Percentiles rank a stretch among this genome's conserved stretches.
phyloP scores from a whole-genome alignment of 805 yeast species.

The Metschnikowia orientalis region DNA sequence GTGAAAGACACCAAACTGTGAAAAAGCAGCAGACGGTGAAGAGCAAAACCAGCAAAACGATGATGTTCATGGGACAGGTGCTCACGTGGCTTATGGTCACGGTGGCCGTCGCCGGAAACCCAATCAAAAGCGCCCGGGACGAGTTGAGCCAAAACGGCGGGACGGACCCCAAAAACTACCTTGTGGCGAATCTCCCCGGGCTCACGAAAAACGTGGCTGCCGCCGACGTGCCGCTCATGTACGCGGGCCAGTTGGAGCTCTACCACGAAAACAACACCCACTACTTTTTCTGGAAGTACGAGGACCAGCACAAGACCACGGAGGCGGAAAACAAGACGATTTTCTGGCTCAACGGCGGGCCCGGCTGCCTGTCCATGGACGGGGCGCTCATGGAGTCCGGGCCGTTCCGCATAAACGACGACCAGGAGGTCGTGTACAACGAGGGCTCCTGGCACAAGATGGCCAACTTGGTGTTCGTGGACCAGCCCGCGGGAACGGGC shows the following conservation, averaged over 20 bases:
- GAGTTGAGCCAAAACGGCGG: constrained; percentile 9
- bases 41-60: too few relatives aligned
- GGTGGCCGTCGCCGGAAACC: constrained; percentile 13
- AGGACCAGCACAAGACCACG: constrained; percentile 26
- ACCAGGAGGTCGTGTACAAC: constrained; percentile 47
- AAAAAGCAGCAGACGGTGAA: too few relatives aligned
- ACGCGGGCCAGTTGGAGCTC: constrained; percentile 63
- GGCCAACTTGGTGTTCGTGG: constrained; percentile 79
- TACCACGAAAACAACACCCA: constrained; percentile 49
- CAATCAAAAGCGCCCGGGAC: constrained; percentile 12
- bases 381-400: constrained; percentile 93
- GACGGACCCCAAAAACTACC: constrained; percentile 10
- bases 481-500: constrained; percentile 95
- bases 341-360: constrained; percentile 97
- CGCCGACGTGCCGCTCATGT: constrained; percentile 48
- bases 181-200: constrained; percentile 38
- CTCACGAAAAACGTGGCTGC: constrained; percentile 27
- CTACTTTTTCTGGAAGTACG: constrained; percentile 76
- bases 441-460: constrained; percentile 79
- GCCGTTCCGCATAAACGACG: constrained; percentile 62
- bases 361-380: constrained; percentile 97
- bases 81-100: not conserved
- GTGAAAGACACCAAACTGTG: too few relatives aligned
- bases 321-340: constrained; percentile 45
- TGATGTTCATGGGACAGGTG: too few relatives aligned